Conservation (phyloP, 768 basidiomycete genomes). For the Boletus speciosus region DNA sequence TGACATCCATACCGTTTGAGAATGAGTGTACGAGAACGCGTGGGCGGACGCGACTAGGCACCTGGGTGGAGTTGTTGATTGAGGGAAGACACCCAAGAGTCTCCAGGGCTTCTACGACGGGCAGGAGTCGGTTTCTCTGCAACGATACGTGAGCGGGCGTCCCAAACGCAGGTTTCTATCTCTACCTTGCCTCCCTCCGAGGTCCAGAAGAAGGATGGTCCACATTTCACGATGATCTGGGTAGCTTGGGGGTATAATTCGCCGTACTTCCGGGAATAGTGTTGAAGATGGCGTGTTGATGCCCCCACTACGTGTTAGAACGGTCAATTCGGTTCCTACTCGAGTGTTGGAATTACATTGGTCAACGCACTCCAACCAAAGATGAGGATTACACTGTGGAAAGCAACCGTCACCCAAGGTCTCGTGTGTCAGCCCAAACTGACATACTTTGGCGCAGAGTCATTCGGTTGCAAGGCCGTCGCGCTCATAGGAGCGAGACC, state of each 20-base stretch:
- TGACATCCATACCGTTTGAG: conserved; percentile 24
- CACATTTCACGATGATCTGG: conserved; percentile 27
- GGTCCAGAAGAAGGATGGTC: conserved; percentile 20
- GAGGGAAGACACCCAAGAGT: conserved; percentile 22
- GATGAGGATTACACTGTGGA: conserved; percentile 25
- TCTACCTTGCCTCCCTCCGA: conserved; percentile 11
- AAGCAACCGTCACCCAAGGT: background rate
- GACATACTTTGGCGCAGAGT: conserved; percentile 22
- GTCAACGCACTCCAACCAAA: conserved; percentile 29
- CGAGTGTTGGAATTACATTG: too few species aligned
- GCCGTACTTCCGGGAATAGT: conserved; percentile 23
- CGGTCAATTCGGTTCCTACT: background rate
- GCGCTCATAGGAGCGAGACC: background rate
- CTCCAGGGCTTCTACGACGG: conserved; percentile 24
- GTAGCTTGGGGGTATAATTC: conserved; percentile 27
- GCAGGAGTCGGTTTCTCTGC: conserved; percentile 18
- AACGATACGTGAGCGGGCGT: background rate
- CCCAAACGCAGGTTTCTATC: background rate
- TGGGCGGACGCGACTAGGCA: conserved; percentile 5
- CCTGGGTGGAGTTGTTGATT: background rate
- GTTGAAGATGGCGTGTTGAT: conserved; percentile 22
- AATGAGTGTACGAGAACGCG: conserved; percentile 28
- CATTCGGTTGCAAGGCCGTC: background rate
- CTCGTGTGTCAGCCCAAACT: background rate
- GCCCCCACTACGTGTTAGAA: conserved; percentile 21